A percentile compares a stretch with the other conserved stretches of the same genome.
phyloP scores from a whole-genome alignment of 2,329 filamentous ascomycete species.

The Apiospora marii region DNA sequence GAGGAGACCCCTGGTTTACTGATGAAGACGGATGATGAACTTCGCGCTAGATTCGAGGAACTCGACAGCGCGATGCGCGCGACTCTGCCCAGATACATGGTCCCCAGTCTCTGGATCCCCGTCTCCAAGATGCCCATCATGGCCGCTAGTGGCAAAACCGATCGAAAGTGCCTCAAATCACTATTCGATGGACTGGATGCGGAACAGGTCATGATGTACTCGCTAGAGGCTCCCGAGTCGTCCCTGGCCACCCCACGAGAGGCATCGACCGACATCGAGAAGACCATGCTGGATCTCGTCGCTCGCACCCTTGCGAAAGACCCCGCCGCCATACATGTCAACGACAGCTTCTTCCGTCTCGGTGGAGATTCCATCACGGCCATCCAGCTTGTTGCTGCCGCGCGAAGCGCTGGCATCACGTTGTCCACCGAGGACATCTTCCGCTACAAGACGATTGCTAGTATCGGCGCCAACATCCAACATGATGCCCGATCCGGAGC shows the following conservation, averaged over 20 bases:
- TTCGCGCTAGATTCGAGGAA: background rate
- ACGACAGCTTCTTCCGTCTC: constrained; percentile 31
- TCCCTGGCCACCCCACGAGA: background rate
- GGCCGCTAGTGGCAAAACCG: constrained; percentile 26
- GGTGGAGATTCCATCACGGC: constrained; percentile 33
- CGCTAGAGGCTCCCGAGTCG: constrained; percentile 7
- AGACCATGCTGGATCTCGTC: constrained; percentile 21
- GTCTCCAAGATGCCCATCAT: constrained; percentile 27
- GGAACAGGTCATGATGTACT: constrained; percentile 8
- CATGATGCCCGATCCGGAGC: background rate
- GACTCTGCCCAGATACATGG: constrained; percentile 28
- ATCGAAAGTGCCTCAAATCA: constrained; percentile 25
- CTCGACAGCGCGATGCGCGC: background rate
- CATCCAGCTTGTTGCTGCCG: background rate
- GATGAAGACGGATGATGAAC: constrained; percentile 18
- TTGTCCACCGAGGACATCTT: constrained; percentile 44
- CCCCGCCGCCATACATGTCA: constrained; percentile 3
- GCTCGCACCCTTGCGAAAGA: constrained; percentile 20
- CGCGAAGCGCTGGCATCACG: constrained; percentile 46
- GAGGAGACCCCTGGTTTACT: background rate
- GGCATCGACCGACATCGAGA: constrained; percentile 25
- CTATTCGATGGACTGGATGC: constrained; percentile 12
- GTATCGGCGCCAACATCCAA: background rate
- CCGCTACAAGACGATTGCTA: constrained; percentile 8
- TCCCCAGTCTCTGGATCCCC: constrained; percentile 25